Conservation (phyloP, 2,329 filamentous ascomycete genomes). For the Talaromyces rugulosus region DNA sequence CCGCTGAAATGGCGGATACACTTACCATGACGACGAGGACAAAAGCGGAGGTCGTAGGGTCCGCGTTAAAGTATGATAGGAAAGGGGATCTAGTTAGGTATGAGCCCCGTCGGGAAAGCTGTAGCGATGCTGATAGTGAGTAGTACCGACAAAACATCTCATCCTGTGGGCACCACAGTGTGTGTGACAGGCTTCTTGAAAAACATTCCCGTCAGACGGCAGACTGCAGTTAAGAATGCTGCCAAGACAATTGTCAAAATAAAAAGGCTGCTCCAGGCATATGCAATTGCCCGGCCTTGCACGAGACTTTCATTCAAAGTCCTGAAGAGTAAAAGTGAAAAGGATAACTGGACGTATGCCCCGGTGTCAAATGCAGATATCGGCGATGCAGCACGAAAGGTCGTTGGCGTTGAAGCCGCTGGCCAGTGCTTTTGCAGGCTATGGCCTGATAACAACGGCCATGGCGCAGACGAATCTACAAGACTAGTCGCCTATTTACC, state of each 20-base stretch:
- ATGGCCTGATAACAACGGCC: slow-evolving; percentile 21
- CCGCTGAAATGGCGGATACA: slow-evolving; percentile 53
- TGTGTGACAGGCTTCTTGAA: slow-evolving; percentile 55
- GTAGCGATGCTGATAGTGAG: slow-evolving; percentile 9
- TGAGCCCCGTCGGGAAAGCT: background rate
- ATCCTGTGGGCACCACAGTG: slow-evolving; percentile 59
- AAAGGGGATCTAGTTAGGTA: slow-evolving; percentile 48
- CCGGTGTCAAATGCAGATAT: slow-evolving; percentile 46
- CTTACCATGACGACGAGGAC: slow-evolving; percentile 54
- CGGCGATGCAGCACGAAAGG: slow-evolving; percentile 53
- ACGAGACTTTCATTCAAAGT: slow-evolving; percentile 54
- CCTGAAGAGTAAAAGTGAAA: slow-evolving; percentile 58
- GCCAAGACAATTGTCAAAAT: slow-evolving; percentile 49
- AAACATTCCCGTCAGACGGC: slow-evolving; percentile 56
- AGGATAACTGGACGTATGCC: slow-evolving; percentile 58
- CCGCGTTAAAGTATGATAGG: slow-evolving; percentile 47
- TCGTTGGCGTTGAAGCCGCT: slow-evolving; percentile 52
- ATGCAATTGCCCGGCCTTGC: slow-evolving; percentile 55
- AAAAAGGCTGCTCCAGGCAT: slow-evolving; percentile 53
- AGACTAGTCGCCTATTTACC: slow-evolving; percentile 49
- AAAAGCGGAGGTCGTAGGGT: slow-evolving; percentile 53
- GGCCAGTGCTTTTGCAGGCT: slow-evolving; percentile 43
- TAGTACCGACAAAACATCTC: slow-evolving; percentile 42
- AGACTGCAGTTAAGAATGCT: slow-evolving; percentile 49
- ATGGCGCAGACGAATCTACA: slow-evolving; percentile 26